Percentiles rank a stretch among this genome's conserved stretches.
These are phyloP conservation scores for Eremochloa ophiuroides DNA, from an alignment of 176 grass and related monocot species.

Conservation along the genomic window DNA sequence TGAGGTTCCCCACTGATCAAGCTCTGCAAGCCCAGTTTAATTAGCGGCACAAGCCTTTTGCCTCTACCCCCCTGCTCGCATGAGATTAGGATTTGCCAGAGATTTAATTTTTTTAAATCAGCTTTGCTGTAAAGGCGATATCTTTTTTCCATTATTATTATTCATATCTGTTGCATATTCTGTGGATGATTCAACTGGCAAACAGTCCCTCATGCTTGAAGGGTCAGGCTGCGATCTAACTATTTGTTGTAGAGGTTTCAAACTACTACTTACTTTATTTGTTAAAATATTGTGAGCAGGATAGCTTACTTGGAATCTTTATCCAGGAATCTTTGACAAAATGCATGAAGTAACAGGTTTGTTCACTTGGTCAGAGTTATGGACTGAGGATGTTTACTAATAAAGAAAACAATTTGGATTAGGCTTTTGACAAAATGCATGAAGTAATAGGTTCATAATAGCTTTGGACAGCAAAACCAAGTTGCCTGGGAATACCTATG, in stretches of 20 bases:
- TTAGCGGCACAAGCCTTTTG: too few relatives aligned
- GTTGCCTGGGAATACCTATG: neutral
- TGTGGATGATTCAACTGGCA: neutral
- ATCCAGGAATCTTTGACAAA: neutral
- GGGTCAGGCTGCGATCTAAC: neutral
- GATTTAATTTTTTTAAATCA: neutral
- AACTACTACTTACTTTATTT: neutral
- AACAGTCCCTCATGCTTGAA: neutral
- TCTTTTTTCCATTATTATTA: neutral
- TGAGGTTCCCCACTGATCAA: too few relatives aligned
- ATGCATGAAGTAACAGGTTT: neutral
- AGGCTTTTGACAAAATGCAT: neutral
- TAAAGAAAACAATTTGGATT: neutral
- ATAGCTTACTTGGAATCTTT: neutral
- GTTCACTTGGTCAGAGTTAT: neutral
- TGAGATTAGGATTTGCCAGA: neutral
- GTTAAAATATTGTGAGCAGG: neutral
- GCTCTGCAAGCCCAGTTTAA: too few relatives aligned
- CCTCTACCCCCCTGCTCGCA: too few relatives aligned
- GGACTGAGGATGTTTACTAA: neutral
- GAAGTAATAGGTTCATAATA: neutral
- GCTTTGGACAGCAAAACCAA: neutral
- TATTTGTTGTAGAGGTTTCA: neutral
- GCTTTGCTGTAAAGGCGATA: neutral
- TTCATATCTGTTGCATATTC: neutral